These are phyloP conservation scores for Kondoa malvinella DNA, from an alignment of 768 basidiomycete genomes.

Conservation along the genomic window DNA sequence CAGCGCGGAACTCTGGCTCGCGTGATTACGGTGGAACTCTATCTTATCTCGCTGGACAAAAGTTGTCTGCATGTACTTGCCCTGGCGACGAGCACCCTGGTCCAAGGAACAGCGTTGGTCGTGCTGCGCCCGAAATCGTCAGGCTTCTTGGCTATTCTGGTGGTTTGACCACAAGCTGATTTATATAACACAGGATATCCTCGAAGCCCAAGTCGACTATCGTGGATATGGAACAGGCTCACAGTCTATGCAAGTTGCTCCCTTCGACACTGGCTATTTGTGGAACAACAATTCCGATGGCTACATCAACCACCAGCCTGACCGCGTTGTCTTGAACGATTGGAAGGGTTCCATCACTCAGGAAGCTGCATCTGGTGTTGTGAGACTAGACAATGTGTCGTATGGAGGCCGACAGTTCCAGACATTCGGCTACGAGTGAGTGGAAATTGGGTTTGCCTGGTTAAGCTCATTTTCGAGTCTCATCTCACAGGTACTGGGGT, in stretches of 20 bases:
- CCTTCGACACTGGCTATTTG: conserved; percentile 43
- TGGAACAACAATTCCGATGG: conserved; percentile 30
- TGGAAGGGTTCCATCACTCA: conserved; percentile 38
- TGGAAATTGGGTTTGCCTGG: conserved; percentile 32
- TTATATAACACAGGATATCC: too few species aligned
- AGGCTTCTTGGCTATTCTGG: too few species aligned
- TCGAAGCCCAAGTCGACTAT: conserved; percentile 60
- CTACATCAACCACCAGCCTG: conserved; percentile 34
- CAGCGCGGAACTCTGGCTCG: conserved; percentile 32
- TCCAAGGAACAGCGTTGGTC: conserved; percentile 44
- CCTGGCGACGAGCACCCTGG: conserved; percentile 73
- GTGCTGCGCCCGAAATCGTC: conserved; percentile 84
- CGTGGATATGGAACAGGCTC: conserved; percentile 47
- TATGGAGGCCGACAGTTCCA: conserved; percentile 45
- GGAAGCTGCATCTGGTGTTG: conserved; percentile 54
- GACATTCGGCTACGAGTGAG: conserved; percentile 61
- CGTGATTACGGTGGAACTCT: conserved; percentile 34
- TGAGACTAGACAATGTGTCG: conserved; percentile 40
- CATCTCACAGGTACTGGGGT: conserved; percentile 28
- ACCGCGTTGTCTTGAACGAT: conserved; percentile 33
- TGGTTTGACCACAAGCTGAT: too few species aligned
- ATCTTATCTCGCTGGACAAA: conserved; percentile 56
- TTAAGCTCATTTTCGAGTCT: background rate
- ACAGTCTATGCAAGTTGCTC: conserved; percentile 50
- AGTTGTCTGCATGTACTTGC: conserved; percentile 73